Evolutionary conservation across 2,329 filamentous ascomycete species (phyloP), one percentile per base, ranked within the genome.

Genomic region (Penicillium olsonii): DNA sequence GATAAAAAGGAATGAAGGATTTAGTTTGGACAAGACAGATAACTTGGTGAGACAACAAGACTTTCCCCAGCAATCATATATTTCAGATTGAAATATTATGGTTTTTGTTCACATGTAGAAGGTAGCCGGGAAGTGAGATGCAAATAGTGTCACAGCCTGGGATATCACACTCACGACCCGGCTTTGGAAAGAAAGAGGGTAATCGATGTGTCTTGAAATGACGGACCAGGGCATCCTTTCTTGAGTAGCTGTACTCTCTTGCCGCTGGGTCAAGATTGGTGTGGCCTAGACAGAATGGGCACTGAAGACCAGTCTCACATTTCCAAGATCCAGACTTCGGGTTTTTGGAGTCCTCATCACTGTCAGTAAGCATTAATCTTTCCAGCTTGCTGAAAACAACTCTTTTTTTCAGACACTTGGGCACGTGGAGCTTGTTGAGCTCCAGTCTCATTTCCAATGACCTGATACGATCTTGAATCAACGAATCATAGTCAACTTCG

Each of bases 401-500:
- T 3, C 4, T 5, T 29, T 11, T 29, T 29, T 5, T 6, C 26
- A 29, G 12, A 11, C 5, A 11, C 9, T 29, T 29, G 5, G 26
- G 26, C 4, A 29, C 9, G 20, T 47, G 12, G 14, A 54, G 41
- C 20, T 35, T 18, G 26, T 54, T 27, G 15, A 54, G 52, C 20
- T 37, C 11, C 14, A 54, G 45, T 18, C 48, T 40, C 20, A 54
- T 26, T 17, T 54, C 48, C 17, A 51, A 15, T 5, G 47, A 54
- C 10, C 38, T 44, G 19, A 54, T 54, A 14, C 37, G 44, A 26
- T 54, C 52, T 39, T 40, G 15, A 38, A 54, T 41, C 37, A 48
- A 39, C 24, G 26, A 11, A 24, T 27, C 26, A 27, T 39, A 37
- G 34, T 47, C 17, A n/a, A 54, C 39, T 2, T 18, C 33, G 24